These are phyloP conservation scores for Dothistroma pini DNA, from an alignment of 2,329 filamentous ascomycete species.

Conservation along the genomic window DNA sequence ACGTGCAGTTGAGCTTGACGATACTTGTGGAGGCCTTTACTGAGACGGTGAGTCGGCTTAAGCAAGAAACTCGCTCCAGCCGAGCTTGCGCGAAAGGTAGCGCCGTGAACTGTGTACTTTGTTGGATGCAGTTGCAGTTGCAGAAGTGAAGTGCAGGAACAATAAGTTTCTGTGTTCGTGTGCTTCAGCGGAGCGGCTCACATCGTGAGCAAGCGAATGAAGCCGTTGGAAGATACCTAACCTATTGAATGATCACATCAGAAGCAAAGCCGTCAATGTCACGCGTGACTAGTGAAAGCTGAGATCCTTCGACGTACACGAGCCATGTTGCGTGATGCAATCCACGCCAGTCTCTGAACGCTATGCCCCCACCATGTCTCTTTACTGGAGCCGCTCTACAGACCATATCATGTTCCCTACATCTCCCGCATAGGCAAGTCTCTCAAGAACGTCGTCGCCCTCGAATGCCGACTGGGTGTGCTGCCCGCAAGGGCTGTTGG, in stretches of 20 bases:
- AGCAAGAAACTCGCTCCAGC: background rate
- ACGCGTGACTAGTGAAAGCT: background rate
- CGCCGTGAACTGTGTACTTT: background rate
- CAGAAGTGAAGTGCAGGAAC: background rate
- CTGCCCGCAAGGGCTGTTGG: too few relatives aligned
- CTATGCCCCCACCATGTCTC: too few relatives aligned
- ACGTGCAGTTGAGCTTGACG: background rate
- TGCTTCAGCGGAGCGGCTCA: background rate
- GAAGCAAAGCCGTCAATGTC: background rate
- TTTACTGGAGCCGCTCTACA: too few relatives aligned
- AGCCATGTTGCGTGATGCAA: too few relatives aligned
- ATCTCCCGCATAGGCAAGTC: too few relatives aligned
- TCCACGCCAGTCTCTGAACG: too few relatives aligned
- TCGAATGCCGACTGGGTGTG: too few relatives aligned
- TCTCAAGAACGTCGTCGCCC: too few relatives aligned
- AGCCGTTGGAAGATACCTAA: background rate
- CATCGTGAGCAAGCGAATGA: background rate
- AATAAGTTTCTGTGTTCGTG: background rate
- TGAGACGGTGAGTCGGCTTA: background rate
- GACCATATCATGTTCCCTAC: too few relatives aligned
- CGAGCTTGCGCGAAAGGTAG: background rate
- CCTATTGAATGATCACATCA: background rate
- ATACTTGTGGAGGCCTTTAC: background rate
- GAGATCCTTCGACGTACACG: background rate
- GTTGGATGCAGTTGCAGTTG: background rate